A percentile compares a stretch with the other conserved stretches of the same genome.
phyloP scores from a whole-genome alignment of 2,329 filamentous ascomycete genomes.

The Aspergillus ochraceus region DNA sequence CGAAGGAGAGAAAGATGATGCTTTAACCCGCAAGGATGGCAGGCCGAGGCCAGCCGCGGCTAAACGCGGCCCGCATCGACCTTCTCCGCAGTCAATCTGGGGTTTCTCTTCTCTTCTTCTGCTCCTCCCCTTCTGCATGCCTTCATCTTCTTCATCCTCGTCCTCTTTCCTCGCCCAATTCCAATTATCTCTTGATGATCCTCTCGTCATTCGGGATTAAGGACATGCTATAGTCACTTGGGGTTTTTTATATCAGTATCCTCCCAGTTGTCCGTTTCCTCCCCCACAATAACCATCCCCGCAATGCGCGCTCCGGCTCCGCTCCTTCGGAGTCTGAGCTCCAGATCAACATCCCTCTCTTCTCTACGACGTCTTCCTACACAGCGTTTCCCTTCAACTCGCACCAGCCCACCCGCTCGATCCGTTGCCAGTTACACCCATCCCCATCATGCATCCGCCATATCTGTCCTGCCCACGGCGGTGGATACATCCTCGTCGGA shows the following conservation, averaged over 20 bases:
- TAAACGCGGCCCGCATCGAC: constrained; percentile 46
- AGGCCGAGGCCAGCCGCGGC: constrained; percentile 32
- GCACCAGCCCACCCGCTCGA: constrained; percentile 26
- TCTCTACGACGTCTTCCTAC: constrained; percentile 23
- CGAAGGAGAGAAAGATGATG: constrained; percentile 4
- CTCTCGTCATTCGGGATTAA: not conserved
- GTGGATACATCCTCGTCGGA: constrained; percentile 76
- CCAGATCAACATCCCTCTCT: constrained; percentile 21
- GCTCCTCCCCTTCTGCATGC: constrained; percentile 5
- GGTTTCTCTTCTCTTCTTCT: not conserved
- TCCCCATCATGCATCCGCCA: constrained; percentile 75
- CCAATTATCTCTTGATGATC: not conserved
- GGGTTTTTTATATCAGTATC: not conserved
- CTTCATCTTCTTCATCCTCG: constrained; percentile 6
- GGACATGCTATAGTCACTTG: constrained; percentile 3
- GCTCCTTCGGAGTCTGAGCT: constrained; percentile 40
- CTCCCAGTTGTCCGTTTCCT: not conserved
- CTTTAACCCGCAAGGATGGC: not conserved
- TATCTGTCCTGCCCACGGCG: constrained; percentile 74
- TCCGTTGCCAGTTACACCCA: constrained; percentile 74
- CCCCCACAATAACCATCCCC: constrained; percentile 19
- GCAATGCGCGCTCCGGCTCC: constrained; percentile 41
- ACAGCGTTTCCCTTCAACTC: constrained; percentile 8
- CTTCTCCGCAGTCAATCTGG: constrained; percentile 26
- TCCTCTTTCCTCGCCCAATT: not conserved